Base-by-base conservation (phyloP, 2,329 filamentous ascomycete species). In the Beauveria pseudobassiana region DNA sequence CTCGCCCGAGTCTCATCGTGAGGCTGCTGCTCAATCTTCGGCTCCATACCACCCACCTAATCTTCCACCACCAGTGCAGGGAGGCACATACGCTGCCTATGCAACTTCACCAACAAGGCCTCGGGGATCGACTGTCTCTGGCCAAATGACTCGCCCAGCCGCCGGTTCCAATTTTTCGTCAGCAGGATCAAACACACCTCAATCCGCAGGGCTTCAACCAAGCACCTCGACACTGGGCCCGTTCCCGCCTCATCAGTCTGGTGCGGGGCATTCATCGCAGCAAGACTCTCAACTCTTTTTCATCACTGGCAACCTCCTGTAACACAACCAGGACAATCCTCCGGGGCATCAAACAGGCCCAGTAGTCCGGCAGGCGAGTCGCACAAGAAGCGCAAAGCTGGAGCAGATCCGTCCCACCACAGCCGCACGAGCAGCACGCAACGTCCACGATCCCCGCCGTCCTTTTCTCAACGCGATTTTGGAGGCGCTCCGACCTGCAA, bases 251-350 rank as follows among this genome's bases (percentile, higher is more conserved):
- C 64, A 57, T 18, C 57, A 38, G 38, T 48, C 40, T 30, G 14
- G 48, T 54, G 61, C 46, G 30, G 50, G 45, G n/a, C 62, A 30
- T n/a, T 56, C 61, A 38, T 64, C 82, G 63, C 84, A 87, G 68
- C 82, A 88, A 66, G 84, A 86, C 65, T 82, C 85, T 20, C 90
- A 89, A 46, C 86, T 58, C 88, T 95, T 91, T 96, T 96, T 72
- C 91, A 96, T 71, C 91, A 96, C 72, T 96, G 92, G 91, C 89
- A 93, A 63, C 92, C 92, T 51, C 92, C 92, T 16, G 83, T 81
- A 24, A 83, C 85, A 65, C 82, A 89, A 74, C 78, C 80, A 65
- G 81, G 82, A 63, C 76, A 80, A 64, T 34, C 57, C 3, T 30
- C 57, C 1, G 77, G 81, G 65, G 77, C 80, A 71, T 80, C 82